phyloP scores from a whole-genome alignment of 2,329 filamentous ascomycete genomes.

The Fusarium sp. region DNA sequence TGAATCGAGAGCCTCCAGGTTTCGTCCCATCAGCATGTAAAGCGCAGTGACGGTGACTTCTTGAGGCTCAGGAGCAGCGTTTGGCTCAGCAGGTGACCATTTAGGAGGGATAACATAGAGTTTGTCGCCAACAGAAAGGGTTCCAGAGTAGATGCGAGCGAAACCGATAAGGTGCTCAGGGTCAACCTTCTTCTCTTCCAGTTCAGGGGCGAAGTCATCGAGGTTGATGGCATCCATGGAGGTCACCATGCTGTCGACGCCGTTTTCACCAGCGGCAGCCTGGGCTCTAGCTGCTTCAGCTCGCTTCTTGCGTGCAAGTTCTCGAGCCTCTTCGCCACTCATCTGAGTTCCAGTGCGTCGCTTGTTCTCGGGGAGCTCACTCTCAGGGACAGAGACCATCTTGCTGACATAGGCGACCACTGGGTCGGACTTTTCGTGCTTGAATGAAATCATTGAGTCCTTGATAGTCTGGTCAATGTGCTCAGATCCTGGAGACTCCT shows the following conservation, averaged over 20 bases:
- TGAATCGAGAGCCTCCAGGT: conserved; percentile 81
- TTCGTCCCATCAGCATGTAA: conserved; percentile 95
- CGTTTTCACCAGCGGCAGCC: conserved; percentile 63
- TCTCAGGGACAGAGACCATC: conserved; percentile 95
- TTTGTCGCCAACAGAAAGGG: conserved; percentile 86
- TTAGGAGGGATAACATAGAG: conserved; percentile 94
- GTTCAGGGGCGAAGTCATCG: conserved; percentile 60
- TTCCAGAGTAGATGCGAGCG: conserved; percentile 92
- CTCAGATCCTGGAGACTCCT: conserved; percentile 80
- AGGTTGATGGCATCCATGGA: conserved; percentile 71
- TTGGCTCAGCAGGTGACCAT: conserved; percentile 83
- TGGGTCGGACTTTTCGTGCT: conserved; percentile 75
- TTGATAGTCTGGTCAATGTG: conserved; percentile 76
- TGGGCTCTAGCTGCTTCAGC: conserved; percentile 87
- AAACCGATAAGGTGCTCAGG: conserved; percentile 94
- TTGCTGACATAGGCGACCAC: conserved; percentile 97
- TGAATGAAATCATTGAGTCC: conserved; percentile 86
- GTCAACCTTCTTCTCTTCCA: conserved; percentile 71
- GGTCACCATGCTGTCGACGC: conserved; percentile 66
- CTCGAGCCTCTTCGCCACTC: conserved; percentile 89
- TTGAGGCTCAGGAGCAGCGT: conserved; percentile 77
- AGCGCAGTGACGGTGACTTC: conserved; percentile 88
- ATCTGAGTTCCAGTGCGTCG: conserved; percentile 72
- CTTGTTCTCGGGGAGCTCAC: conserved; percentile 89
- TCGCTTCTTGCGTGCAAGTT: conserved; percentile 87